A percentile compares a stretch with the other conserved stretches of the same genome.
phyloP scores from a whole-genome alignment of 306 rosid species.

The Vigna trinervia region DNA sequence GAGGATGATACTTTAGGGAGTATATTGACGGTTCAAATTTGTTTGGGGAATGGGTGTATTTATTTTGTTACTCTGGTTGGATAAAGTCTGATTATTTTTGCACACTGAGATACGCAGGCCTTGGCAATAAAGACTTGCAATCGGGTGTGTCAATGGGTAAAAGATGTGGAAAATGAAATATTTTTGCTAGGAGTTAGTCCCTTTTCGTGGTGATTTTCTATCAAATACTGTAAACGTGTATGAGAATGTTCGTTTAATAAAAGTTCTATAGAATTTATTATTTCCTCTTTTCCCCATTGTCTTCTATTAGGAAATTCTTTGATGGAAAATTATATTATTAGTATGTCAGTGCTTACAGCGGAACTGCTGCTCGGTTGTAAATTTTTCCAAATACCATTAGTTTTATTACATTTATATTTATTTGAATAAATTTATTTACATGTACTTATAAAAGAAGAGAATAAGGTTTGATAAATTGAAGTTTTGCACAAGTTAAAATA shows the following conservation, averaged over 20 bases:
- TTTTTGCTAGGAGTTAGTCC: slow-evolving; percentile 98
- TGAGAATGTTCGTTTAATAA: slow-evolving; percentile 49
- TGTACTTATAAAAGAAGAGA: not conserved
- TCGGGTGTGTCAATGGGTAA: slow-evolving; percentile 94
- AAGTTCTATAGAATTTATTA: slow-evolving; percentile 34
- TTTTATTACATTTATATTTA: not conserved
- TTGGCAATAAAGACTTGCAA: slow-evolving; percentile 92
- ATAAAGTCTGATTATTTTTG: slow-evolving; percentile 40
- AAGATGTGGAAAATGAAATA: slow-evolving; percentile 92
- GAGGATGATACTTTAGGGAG: too few relatives aligned
- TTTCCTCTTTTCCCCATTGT: not conserved
- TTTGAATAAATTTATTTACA: not conserved
- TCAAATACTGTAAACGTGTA: slow-evolving; percentile 60
- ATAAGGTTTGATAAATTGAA: not conserved
- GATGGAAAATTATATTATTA: slow-evolving; percentile 30
- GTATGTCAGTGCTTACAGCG: slow-evolving; percentile 11
- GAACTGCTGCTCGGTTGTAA: not conserved
- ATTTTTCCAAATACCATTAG: not conserved
- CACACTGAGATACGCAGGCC: slow-evolving; percentile 64
- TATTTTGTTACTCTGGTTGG: slow-evolving; percentile 17
- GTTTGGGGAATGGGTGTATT: slow-evolving; percentile 11
- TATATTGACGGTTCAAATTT: too few relatives aligned
- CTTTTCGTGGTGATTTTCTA: slow-evolving; percentile 85
- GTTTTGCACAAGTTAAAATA: not conserved
- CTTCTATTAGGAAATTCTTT: not conserved